A percentile compares a stretch with the other conserved stretches of the same genome.
These are phyloP conservation scores for Globisporangium paroecandrum DNA, from an alignment of 352 stramenopile genomes.

Conservation along the genomic window DNA sequence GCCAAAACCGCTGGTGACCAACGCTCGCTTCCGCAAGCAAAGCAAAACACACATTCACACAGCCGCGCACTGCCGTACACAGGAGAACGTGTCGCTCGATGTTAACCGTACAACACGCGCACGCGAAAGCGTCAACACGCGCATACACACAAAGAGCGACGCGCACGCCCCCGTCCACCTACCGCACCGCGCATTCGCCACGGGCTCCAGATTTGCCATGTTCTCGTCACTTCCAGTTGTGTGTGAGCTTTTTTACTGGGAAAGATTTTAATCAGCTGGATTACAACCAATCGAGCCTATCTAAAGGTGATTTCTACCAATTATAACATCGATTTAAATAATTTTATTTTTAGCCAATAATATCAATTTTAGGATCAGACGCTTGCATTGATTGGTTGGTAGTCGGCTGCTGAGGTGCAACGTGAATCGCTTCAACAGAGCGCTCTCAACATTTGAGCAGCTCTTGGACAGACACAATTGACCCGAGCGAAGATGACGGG, in stretches of 20 bases:
- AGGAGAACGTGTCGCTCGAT: neutral
- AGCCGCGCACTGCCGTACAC: neutral
- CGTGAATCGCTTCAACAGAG: neutral
- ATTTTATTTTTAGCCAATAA: constrained; percentile 14
- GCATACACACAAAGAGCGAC: neutral
- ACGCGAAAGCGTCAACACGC: neutral
- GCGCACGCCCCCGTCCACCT: constrained; percentile 8
- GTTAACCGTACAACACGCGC: neutral
- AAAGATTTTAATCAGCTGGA: neutral
- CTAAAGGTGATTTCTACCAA: constrained; percentile 1
- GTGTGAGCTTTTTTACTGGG: constrained; percentile 18
- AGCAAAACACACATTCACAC: neutral
- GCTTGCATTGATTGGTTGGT: constrained; percentile 4
- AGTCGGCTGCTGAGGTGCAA: neutral
- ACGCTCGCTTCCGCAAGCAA: constrained; percentile 1
- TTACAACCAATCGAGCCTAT: constrained; percentile 32
- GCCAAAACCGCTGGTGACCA: constrained; percentile 66
- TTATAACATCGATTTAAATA: neutral
- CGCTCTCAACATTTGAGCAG: neutral
- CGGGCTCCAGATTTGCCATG: constrained; percentile 22
- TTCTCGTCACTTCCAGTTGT: constrained; percentile 73
- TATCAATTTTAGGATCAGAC: neutral
- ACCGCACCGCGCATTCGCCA: constrained; percentile 12
- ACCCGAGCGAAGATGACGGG: constrained; percentile 43
- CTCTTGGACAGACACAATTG: neutral